Evolutionary conservation across 2,329 filamentous ascomycete species (phyloP), one percentile per base, ranked within the genome.

Genomic region (Aspergillus sojae): DNA sequence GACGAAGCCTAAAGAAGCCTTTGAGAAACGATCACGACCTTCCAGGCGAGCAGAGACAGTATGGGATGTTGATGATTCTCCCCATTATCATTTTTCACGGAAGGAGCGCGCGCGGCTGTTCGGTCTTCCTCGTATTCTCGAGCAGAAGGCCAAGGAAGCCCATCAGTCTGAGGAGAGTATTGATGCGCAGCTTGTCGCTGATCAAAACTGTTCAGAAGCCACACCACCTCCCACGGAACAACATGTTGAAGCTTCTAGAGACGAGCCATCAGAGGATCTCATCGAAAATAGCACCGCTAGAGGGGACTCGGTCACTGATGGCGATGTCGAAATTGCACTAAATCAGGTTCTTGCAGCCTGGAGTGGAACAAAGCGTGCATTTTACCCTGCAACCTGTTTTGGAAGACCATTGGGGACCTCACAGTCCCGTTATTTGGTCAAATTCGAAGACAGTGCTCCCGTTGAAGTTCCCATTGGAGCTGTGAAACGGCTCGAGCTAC

Each of bases 341-440:
- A 84, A 85, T 60, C 81, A 87, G 64, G 81, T 89, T 0, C 81
- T 89, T 65, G 86, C 87, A 9, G 79, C 81, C 32, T 89, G 87
- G 81, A 86, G 82, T 66, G 83, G 84, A 23, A 78, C 78, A n/a
- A 82, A 79, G 55, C 81, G 82, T 59, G 80, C 77, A n/a, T 89
- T 84, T 71, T 88, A 87, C 70, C 86, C 87, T 55, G 87, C 85
- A 10, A 86, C 82, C n/a, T 89, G 83, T 68, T 72, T 88, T 39
- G 84, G 82, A 3, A 76, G 75, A 19, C 76, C 81, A 23, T 72
- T 78, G 52, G 70, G 74, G 3, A 72, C 76, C 12, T 69, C 74
- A 0, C 76, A 81, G 57, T 69, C 69, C 43, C 81, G 80, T 34
- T 83, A 84, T 67, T 73, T 77, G 16, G 77, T 84, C 28, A 76